These are phyloP conservation scores for Suillus americanus DNA, from an alignment of 768 basidiomycete genomes.

Conservation along the genomic window DNA sequence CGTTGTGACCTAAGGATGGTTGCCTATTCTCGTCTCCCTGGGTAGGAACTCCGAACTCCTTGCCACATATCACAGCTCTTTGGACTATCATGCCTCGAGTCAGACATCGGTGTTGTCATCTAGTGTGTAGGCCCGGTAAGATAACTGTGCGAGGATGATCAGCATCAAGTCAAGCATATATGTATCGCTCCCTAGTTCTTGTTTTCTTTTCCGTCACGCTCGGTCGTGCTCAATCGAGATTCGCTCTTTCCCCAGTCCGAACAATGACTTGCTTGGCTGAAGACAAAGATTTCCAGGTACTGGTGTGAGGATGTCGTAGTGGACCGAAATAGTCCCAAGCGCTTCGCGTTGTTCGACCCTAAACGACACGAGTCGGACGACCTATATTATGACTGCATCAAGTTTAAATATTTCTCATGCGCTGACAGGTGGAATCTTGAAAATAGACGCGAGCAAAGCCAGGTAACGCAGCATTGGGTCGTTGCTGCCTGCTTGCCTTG, in stretches of 20 bases:
- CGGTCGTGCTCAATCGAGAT: background rate
- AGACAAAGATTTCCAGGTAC: background rate
- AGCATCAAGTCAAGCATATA: background rate
- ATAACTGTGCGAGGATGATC: background rate
- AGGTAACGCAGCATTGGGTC: background rate
- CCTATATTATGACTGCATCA: background rate
- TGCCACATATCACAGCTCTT: background rate
- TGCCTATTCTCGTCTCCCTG: background rate
- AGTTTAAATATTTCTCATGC: background rate
- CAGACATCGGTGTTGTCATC: background rate
- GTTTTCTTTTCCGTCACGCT: background rate
- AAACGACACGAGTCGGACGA: background rate
- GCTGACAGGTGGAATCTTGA: background rate
- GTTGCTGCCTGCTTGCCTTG: background rate
- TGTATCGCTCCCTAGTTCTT: background rate
- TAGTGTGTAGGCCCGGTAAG: background rate
- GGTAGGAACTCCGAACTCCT: background rate
- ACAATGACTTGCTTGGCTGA: background rate
- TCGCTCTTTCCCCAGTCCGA: background rate
- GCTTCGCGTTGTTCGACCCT: background rate
- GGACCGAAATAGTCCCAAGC: background rate
- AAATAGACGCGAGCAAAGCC: background rate
- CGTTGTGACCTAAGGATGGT: background rate
- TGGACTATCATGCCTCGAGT: background rate
- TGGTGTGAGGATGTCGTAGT: background rate